Evolutionary conservation across 23 red algal genomes (phyloP), one percentile per base, ranked within the genome.

Genomic region (Gracilaria vermiculophylla): DNA sequence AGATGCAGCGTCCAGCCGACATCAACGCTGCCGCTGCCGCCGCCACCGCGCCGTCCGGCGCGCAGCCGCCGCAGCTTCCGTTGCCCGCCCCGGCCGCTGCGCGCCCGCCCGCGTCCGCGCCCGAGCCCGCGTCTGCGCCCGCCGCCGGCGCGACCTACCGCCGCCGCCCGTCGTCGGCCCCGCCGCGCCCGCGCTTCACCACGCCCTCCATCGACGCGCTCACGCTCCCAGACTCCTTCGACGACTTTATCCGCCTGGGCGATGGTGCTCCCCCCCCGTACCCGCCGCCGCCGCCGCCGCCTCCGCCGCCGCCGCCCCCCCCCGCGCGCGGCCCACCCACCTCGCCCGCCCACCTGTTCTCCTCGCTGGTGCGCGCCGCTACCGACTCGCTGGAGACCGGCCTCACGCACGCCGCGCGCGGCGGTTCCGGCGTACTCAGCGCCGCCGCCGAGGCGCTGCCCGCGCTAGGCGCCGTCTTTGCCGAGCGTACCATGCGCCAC

Each of bases 181-280:
- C 58, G 15, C 67, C 67, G 2, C 67, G 67, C 2, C 67, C 67
- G 8, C 67, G 67, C 20, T 73, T 45, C 67, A 73, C 67, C 23
- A 73, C 67, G 2, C 67, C 67, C 67, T 73, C 67, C 1, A 73
- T 73, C 13, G 67, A 73, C 32, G 67, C 67, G 40, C 40, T 73
- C 15, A 73, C 67, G 3, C 40, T 73, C n/a, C 67, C 67, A 11
- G 67, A 73, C 42, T 45, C 67, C 67, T 73, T 73, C 67, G 67
- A 73, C 67, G 67, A 73, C 20, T 73, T 73, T 40, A 73, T 73
- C 67, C 67, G 67, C 33, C 40, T 73, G 36, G 67, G 67, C 14
- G 67, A 73, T 47, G 67, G 39, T 27, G 67, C 37, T 25, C 67
- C 37, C 0, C 39, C 36, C 13, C 67, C 67, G 3, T 25, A 17